Percentiles rank a stretch among this genome's conserved stretches.
These are phyloP conservation scores for Adenanthera pavonina DNA, from an alignment of 306 rosid species.

Conservation along the genomic window DNA sequence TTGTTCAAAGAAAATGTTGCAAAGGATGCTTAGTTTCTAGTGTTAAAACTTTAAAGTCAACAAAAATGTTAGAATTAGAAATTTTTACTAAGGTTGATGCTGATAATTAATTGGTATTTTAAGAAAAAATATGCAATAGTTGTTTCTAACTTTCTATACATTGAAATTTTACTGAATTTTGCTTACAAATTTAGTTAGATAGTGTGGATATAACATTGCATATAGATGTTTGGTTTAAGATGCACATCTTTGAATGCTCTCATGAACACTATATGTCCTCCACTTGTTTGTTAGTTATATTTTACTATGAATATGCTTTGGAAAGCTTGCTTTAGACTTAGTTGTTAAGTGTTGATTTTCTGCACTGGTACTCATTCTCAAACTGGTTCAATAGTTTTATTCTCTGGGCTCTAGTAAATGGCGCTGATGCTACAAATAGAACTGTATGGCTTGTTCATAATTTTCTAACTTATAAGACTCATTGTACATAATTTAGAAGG, in stretches of 20 bases:
- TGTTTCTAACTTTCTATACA: no score
- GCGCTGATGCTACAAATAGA: background rate
- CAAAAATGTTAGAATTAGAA: background rate
- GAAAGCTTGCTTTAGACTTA: background rate
- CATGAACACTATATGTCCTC: background rate
- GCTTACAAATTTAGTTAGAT: background rate
- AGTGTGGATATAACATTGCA: background rate
- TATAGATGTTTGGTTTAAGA: background rate
- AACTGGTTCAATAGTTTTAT: background rate
- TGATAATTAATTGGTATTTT: background rate
- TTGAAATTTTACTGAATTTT: background rate
- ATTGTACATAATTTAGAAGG: no score
- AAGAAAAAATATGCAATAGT: background rate
- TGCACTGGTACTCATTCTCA: background rate
- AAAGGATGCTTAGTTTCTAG: background rate
- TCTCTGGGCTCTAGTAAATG: background rate
- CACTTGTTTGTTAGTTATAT: background rate
- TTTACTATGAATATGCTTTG: background rate
- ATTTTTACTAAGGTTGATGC: no score
- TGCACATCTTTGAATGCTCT: background rate
- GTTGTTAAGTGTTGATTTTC: background rate
- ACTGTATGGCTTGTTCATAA: background rate
- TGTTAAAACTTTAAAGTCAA: background rate
- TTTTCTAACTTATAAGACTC: no score
- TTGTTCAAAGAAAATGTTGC: background rate